phyloP scores from a whole-genome alignment of 129 eudicot genomes.

The Sambucus nigra region DNA sequence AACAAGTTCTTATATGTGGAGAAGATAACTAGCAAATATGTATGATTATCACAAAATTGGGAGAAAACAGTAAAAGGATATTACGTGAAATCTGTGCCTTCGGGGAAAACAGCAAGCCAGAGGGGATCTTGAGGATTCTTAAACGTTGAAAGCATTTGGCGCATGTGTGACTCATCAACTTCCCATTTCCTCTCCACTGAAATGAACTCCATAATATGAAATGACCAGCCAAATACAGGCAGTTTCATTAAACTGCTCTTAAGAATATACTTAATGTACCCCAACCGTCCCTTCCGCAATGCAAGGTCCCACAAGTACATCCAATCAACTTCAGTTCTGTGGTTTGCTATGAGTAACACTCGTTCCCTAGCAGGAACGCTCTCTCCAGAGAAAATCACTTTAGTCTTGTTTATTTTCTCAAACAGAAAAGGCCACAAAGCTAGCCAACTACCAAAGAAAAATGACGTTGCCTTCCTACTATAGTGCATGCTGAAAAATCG shows the following conservation, averaged over 20 bases:
- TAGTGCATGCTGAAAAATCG: constrained; percentile 68
- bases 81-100: constrained; percentile 97
- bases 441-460: constrained; percentile 77
- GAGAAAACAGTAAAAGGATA: constrained; percentile 11
- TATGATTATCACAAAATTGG: not conserved
- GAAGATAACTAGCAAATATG: too few relatives aligned
- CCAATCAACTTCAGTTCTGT: constrained; percentile 94
- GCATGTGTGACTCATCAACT: constrained; percentile 53
- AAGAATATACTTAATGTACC: constrained; percentile 69
- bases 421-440: constrained; percentile 89
- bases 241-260: constrained; percentile 87
- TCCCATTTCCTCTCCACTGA: constrained; percentile 83
- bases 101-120: constrained; percentile 93
- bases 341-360: constrained; percentile 71
- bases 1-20: too few relatives aligned
- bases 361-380: constrained; percentile 45
- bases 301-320: constrained; percentile 99
- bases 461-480: constrained; percentile 59
- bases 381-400: constrained; percentile 82
- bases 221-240: constrained; percentile 93
- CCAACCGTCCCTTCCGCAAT: constrained; percentile 65
- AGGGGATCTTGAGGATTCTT: constrained; percentile 56
- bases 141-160: constrained; percentile 55
- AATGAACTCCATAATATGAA: constrained; percentile 80
- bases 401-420: constrained; percentile 78